Evolutionary conservation across 116 monocot genomes (phyloP).

Genomic region (Phalaenopsis hybrid): DNA sequence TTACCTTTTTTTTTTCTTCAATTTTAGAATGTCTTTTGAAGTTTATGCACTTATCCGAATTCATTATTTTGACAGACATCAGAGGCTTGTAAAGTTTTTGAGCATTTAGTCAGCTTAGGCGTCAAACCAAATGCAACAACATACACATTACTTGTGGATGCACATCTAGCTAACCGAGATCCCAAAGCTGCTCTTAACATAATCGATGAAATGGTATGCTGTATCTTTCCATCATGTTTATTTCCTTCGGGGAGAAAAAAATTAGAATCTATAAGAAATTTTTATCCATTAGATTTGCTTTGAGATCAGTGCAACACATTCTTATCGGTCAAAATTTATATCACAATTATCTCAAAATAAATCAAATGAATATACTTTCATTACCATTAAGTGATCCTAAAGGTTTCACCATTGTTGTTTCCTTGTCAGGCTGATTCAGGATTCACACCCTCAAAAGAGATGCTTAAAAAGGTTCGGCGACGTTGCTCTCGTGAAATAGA

Average conservation of each 20-base stretch:
- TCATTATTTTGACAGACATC: conserved; percentile 38
- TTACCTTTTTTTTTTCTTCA: too few relatives aligned
- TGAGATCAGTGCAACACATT: too few relatives aligned
- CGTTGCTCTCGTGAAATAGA: conserved; percentile 77
- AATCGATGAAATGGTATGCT: conserved; percentile 64
- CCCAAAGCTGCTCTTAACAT: conserved; percentile 63
- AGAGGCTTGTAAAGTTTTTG: conserved; percentile 81
- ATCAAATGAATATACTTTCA: too few relatives aligned
- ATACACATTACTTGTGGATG: conserved; percentile 73
- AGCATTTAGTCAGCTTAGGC: conserved; percentile 74
- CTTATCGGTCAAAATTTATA: too few relatives aligned
- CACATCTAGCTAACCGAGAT: conserved; percentile 78
- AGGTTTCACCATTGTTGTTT: not conserved
- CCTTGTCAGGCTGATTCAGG: conserved; percentile 55
- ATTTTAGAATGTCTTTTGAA: not conserved
- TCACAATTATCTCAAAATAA: too few relatives aligned
- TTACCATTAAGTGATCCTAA: not conserved
- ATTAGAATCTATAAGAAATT: too few relatives aligned
- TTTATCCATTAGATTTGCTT: too few relatives aligned
- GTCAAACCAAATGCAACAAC: conserved; percentile 83
- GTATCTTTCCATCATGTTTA: not conserved
- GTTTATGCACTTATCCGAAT: not conserved
- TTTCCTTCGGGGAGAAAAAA: not conserved
- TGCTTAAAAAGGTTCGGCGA: conserved; percentile 62
- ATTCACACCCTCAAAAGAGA: conserved; percentile 13